phyloP scores from a whole-genome alignment of 306 rosid genomes.

The Vicia villosa region DNA sequence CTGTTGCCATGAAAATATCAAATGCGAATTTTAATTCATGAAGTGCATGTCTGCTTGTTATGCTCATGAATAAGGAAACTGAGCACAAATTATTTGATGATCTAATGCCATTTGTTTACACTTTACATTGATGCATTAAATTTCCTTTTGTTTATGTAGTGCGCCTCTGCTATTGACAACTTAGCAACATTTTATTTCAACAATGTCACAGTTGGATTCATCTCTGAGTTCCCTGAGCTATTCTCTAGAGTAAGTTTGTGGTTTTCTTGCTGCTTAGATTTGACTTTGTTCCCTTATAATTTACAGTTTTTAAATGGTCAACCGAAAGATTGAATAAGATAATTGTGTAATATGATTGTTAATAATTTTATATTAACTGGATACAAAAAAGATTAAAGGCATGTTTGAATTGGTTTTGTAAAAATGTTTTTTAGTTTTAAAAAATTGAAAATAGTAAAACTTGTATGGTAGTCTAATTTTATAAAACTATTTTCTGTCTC shows the following conservation, averaged over 20 bases:
- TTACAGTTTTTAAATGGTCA: background rate
- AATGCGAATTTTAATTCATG: background rate
- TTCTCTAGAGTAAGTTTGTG: slow-evolving; percentile 73
- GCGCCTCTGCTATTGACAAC: slow-evolving; percentile 80
- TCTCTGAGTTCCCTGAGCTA: slow-evolving; percentile 64
- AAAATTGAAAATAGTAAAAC: too few relatives aligned
- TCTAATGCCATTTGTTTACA: slow-evolving; percentile 23
- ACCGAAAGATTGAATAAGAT: background rate
- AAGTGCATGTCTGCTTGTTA: background rate
- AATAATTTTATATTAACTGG: too few relatives aligned
- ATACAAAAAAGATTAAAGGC: too few relatives aligned
- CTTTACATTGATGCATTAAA: slow-evolving; percentile 2
- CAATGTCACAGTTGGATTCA: slow-evolving; percentile 63
- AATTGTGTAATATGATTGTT: too few relatives aligned
- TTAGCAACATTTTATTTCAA: slow-evolving; percentile 81
- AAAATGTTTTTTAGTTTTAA: too few relatives aligned
- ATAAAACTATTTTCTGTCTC: too few relatives aligned
- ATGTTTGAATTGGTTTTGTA: too few relatives aligned
- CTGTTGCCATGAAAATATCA: background rate
- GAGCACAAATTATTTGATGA: background rate
- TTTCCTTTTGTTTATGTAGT: slow-evolving; percentile 50
- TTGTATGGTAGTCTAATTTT: too few relatives aligned
- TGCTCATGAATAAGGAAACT: slow-evolving; percentile 22
- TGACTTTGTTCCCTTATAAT: background rate
- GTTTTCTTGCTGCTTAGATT: slow-evolving; percentile 20